Conservation (phyloP, 495 filamentous ascomycete genomes). For the Aspergillus hancockii region DNA sequence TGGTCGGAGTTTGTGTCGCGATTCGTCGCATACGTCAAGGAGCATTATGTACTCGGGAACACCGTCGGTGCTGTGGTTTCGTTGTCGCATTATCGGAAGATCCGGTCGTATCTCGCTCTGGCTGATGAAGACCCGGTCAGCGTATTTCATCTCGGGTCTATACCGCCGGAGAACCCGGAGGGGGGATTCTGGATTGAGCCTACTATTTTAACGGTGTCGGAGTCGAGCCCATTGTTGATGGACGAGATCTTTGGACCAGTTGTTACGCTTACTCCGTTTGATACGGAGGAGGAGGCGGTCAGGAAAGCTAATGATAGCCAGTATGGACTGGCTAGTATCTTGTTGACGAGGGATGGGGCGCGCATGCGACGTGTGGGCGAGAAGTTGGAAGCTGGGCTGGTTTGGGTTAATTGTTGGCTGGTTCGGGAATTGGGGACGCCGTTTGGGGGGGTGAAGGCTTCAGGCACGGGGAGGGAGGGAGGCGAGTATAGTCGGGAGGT, state of each 20-base stretch:
- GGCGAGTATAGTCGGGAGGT: constrained; percentile 22
- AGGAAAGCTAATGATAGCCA: constrained; percentile 49
- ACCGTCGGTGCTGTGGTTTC: constrained; percentile 24
- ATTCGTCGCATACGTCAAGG: constrained; percentile 18
- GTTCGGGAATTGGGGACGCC: constrained; percentile 22
- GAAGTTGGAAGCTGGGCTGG: constrained; percentile 22
- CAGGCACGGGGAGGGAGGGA: constrained; percentile 21
- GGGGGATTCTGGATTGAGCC: constrained; percentile 47
- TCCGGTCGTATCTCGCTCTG: constrained; percentile 18
- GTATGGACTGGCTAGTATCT: constrained; percentile 34
- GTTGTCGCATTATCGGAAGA: constrained; percentile 14
- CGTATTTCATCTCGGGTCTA: constrained; percentile 13
- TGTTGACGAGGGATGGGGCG: constrained; percentile 19
- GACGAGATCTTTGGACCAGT: constrained; percentile 59
- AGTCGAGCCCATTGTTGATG: constrained; percentile 31
- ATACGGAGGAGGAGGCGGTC: constrained; percentile 55
- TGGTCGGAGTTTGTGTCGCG: constrained; percentile 10
- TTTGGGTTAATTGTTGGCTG: constrained; percentile 26
- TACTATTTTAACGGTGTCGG: constrained; percentile 42
- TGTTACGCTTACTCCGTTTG: constrained; percentile 49
- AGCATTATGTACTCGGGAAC: constrained; percentile 13
- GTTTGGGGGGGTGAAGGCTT: constrained; percentile 26
- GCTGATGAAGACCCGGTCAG: constrained; percentile 13
- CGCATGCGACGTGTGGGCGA: constrained; percentile 21
- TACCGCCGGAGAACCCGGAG: constrained; percentile 11